Base-by-base conservation (phyloP, 2,329 filamentous ascomycete genomes). In the Colletotrichum lini region DNA sequence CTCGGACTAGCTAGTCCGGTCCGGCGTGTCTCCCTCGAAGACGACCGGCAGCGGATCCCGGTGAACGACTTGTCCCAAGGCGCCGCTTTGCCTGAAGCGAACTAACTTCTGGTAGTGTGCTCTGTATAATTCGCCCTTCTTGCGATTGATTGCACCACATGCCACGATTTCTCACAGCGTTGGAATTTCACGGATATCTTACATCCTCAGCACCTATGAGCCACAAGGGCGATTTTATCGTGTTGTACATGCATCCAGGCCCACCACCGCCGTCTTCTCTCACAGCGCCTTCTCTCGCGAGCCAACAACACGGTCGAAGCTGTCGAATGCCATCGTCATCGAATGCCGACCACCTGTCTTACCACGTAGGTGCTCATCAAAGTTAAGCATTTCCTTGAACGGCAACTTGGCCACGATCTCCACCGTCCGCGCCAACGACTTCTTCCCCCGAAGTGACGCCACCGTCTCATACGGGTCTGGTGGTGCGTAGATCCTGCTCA, bases 331-430 rank as follows among this genome's bases (percentile, higher is more conserved):
- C 87, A 90, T 88, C 1, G 87, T 88, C 79, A 90, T 83, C 6
- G 87, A 84, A 77, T 91, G 89, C 2, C 96, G 87, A 0, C 96
- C 96, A 3, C 92, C 93, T 4, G 96, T 99, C 84, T 98, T 88
- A 81, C 94, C 95, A 63, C 96, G 87, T 74, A 99, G 82, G 79
- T 97, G 94, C 79, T 94, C 94, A 76, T 98, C 86, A 81, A 98
- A 99, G 52, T 96, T 94, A 45, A 98, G 92, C 94, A 98, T 98
- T 82, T 98, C 96, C 82, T 96, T 97, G 76, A 98, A 86, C 42
- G 96, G 96, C 38, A 98, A 96, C 77, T 93, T 91, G 26, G 95
- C 96, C 13, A 92, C 91, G 75, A 99, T 94, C 60, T 92, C 88
- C 69, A 87, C 84, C 83, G 84, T 86, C 56, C 85, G 83, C 66